Percentiles rank a stretch among this genome's conserved stretches.
phyloP scores from a whole-genome alignment of 192 early-diverging fungal genomes.

The Lobosporangium transversale region DNA sequence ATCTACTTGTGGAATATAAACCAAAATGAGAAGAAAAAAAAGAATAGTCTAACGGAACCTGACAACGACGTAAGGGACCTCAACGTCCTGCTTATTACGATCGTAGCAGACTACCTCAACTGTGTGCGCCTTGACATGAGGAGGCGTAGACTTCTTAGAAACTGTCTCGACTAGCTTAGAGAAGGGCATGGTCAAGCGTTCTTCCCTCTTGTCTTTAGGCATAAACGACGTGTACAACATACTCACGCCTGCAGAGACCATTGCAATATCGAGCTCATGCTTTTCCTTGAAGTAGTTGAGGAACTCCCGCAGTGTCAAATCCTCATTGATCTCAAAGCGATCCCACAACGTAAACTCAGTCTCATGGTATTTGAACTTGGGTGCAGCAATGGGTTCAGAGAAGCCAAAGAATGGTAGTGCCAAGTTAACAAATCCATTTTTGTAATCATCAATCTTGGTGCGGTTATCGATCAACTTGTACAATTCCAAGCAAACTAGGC shows the following conservation, averaged over 20 bases:
- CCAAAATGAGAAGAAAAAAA: no score
- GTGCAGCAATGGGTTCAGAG: slow-evolving; percentile 95
- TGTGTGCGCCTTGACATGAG: slow-evolving; percentile 86
- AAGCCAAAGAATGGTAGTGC: slow-evolving; percentile 99
- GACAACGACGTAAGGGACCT: slow-evolving; percentile 61
- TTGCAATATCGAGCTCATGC: slow-evolving; percentile 89
- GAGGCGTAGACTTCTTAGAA: slow-evolving; percentile 87
- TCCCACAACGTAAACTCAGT: slow-evolving; percentile 95
- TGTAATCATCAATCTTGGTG: slow-evolving; percentile 93
- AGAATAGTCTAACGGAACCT: slow-evolving; percentile 37
- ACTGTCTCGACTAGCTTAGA: slow-evolving; percentile 81
- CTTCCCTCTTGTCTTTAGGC: slow-evolving; percentile 86
- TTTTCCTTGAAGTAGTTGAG: slow-evolving; percentile 85
- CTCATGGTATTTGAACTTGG: slow-evolving; percentile 89
- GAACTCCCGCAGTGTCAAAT: slow-evolving; percentile 91
- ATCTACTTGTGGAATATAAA: no score
- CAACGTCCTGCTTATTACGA: slow-evolving; percentile 88
- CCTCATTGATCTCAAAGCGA: slow-evolving; percentile 84
- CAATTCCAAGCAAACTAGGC: slow-evolving; percentile 96
- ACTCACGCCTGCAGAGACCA: slow-evolving; percentile 90
- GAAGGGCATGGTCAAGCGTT: slow-evolving; percentile 86
- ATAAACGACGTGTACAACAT: slow-evolving; percentile 95
- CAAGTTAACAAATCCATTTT: slow-evolving; percentile 98
- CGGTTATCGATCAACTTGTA: slow-evolving; percentile 90
- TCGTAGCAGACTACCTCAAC: slow-evolving; percentile 93